phyloP scores from a whole-genome alignment of 140 eudicot species.

The Flaveria floridana region DNA sequence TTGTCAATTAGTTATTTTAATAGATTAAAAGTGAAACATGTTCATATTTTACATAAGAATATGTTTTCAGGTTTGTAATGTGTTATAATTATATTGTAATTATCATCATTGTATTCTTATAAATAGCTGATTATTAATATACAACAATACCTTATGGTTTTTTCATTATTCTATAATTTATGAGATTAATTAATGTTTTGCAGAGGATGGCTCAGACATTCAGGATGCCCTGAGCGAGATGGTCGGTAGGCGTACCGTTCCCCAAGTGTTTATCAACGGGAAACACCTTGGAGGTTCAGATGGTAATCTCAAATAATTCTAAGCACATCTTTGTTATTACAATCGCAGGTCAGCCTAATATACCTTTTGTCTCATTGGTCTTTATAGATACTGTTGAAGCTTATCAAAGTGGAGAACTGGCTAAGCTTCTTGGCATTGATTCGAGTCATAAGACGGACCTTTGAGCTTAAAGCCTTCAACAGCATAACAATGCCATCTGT shows the following conservation, averaged over 20 bases:
- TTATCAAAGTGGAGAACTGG: constrained; percentile 73
- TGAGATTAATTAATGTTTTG: neutral
- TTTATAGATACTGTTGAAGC: constrained; percentile 83
- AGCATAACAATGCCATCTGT: constrained; percentile 9
- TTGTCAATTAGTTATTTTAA: neutral
- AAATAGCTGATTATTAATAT: too few relatives aligned
- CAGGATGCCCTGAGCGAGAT: constrained; percentile 79
- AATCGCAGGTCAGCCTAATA: neutral
- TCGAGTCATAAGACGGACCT: constrained; percentile 51
- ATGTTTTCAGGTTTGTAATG: neutral
- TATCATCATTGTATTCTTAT: neutral
- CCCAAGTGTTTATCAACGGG: constrained; percentile 97
- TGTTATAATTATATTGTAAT: neutral
- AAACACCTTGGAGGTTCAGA: constrained; percentile 98
- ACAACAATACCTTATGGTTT: too few relatives aligned
- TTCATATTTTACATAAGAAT: neutral
- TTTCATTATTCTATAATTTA: too few relatives aligned
- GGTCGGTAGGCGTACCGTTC: constrained; percentile 96
- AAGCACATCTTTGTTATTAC: neutral
- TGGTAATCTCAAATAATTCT: constrained; percentile 48
- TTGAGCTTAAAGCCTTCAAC: constrained; percentile 28
- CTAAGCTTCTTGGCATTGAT: constrained; percentile 63
- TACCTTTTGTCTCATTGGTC: neutral
- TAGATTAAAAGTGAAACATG: neutral
- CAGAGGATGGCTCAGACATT: constrained; percentile 75